Evolutionary conservation across 2,329 filamentous ascomycete genomes (phyloP), one percentile per base, ranked within the genome.

Genomic region (Clarireedia paspali): DNA sequence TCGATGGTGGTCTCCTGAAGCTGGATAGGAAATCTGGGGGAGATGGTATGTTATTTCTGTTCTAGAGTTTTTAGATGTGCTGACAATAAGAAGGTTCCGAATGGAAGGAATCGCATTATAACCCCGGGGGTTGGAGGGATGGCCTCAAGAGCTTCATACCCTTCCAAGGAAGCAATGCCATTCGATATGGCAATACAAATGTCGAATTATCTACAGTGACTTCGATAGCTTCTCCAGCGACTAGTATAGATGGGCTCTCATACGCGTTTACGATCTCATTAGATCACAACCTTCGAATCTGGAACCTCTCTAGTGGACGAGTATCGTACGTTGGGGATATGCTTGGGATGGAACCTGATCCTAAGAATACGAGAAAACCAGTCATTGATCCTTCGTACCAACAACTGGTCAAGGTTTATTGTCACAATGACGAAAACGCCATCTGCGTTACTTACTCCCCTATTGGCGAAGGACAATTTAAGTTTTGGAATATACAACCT

Each of bases 261-360:
- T 85, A 82, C 62, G 75, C 81, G 2, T 89, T 96, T 64, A 91
- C 91, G 0, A 83, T 96, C 49, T 94, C 88, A 60, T 76, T 99
- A 58, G 91, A 99, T 64, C 91, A 99, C 68, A 86, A 84, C 10
- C 74, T 99, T 68, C 85, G 91, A 66, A 84, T 94, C 40, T 97
- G 94, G 92, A 94, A 95, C 67, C 77, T 92, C 34, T 76, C 82
- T n/a, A 88, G 82, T 40, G 91, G 91, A 47, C 88, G 85, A 67
- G 81, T 95, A 54, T 81, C 89, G 5, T 83, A 84, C 55, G 85
- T 86, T 5, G 84, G 83, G 63, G 92, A 99, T 70, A 77, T 99
- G 34, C 71, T 97, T 15, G 83, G 87, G 63, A 79, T 84, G 20
- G 75, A 80, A 34, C 72, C 82, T 53, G 81, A 87, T 50, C 78